Evolutionary conservation across 1,284 basidiomycete species (phyloP), one percentile per base, ranked within the genome.

Genomic region (Irpex rosettiformis): DNA sequence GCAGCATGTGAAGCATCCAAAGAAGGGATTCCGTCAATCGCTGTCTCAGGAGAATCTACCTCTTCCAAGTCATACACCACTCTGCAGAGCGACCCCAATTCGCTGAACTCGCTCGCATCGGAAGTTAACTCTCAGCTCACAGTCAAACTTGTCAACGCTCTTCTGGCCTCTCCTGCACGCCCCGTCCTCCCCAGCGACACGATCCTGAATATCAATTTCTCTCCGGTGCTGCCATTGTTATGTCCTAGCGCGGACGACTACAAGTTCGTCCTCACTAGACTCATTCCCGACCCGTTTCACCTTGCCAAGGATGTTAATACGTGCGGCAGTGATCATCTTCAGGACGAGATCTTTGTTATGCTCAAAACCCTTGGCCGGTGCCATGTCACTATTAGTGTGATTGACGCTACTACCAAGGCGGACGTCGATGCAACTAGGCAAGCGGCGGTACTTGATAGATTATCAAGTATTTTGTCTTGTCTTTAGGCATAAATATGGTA

Each of bases 161-260:
- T 82, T 56, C 67, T 80, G 42, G 64, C 63, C 52, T 61, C 65
- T 7, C 62, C 64, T 10, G 64, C 62, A 60, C 62, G 69, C 11
- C 71, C 77, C 0, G 72, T 78, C 59, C 74, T 83, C 10, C 80
- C 80, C 4, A n/a, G 67, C 0, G 71, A 72, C 48, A 73, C 76
- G 45, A 73, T 73, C 58, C 57, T 83, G 55, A 83, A 82, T 64
- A 79, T 83, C 64, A 84, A 84, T 70, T 81, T 77, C 67, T 75
- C 80, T 0, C 63, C 75, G 13, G 75, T 73, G 6, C 69, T 73
- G 53, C n/a, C 33, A 37, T 16, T 37, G 33, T 68, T 65, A 33
- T 84, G 82, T 64, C 37, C 73, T 10, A 64, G 65, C 27, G 70
- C 73, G 4, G 65, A 65, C 4, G 71, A 69, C 58, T 81, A 72